Conservation (phyloP, 129 eudicot genomes). For the Flaveria bidentis region DNA sequence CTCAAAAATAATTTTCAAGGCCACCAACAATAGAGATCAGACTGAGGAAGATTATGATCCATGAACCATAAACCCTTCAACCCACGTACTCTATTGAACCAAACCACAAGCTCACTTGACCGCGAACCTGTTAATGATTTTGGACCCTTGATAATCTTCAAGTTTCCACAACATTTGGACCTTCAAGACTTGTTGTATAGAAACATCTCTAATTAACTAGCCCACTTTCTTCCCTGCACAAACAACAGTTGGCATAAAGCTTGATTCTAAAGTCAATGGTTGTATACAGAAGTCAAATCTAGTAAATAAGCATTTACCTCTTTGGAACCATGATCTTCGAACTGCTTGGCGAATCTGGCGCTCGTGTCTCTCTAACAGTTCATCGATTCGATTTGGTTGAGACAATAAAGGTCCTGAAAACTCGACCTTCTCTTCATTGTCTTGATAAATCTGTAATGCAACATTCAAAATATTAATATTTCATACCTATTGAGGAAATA, state of each 20-base stretch:
- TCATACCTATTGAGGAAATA: background rate
- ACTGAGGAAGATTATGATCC: slow-evolving; percentile 27
- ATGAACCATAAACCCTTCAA: slow-evolving; percentile 10
- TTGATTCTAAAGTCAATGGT: background rate
- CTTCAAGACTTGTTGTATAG: slow-evolving; percentile 16
- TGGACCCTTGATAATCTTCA: slow-evolving; percentile 21
- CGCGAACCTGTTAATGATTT: slow-evolving; percentile 4
- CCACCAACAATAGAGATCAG: slow-evolving; percentile 22
- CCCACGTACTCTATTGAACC: slow-evolving; percentile 13
- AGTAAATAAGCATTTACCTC: slow-evolving; percentile 48
- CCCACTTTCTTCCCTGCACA: slow-evolving; percentile 34
- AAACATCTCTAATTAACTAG: slow-evolving; percentile 15
- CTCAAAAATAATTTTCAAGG: slow-evolving; percentile 15
- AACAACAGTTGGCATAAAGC: background rate
- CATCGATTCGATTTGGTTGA: slow-evolving; percentile 79
- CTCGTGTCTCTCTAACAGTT: slow-evolving; percentile 82
- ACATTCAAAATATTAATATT: slow-evolving; percentile 10
- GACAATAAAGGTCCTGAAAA: slow-evolving; percentile 90
- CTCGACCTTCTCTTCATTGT: slow-evolving; percentile 83
- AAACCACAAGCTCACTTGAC: slow-evolving; percentile 24
- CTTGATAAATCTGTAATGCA: slow-evolving; percentile 53
- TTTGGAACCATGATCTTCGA: slow-evolving; percentile 94
- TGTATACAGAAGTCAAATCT: background rate
- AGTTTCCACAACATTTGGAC: slow-evolving; percentile 15
- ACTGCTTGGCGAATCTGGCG: slow-evolving; percentile 95